Evolutionary conservation across 2,329 filamentous ascomycete genomes (phyloP), one percentile per base, ranked within the genome.

Genomic region (Penicillium griseofulvum): DNA sequence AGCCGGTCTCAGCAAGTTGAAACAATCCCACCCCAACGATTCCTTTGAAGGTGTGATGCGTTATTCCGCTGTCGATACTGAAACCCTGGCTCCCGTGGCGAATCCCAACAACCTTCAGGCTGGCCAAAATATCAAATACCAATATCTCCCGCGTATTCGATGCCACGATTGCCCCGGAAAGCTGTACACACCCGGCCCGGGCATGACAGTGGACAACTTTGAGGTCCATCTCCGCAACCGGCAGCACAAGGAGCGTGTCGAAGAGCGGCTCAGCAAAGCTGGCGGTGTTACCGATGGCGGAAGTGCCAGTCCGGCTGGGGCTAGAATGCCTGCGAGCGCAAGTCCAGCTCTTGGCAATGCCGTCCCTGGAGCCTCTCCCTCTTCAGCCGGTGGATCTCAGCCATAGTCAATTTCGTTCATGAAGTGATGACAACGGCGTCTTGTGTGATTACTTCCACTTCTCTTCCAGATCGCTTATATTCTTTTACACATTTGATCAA

Each of bases 111-210:
- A 73, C 68, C 42, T 78, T 80, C 16, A 76, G 82, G 9, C 87
- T 82, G 51, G 78, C 81, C 57, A 83, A 48, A 74, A 88, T 58
- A 79, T 90, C 58, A 89, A 88, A 66, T 90, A 88, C 64, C 89
- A 89, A 75, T 97, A 88, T 74, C 80, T 96, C 47, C 94, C 94
- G 9, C 83, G 94, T 48, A 97, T 99, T 60, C 83, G 90, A 55
- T 99, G 94, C 72, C 84, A 88, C 44, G 94, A 99, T 72, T 97
- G 94, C 71, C 90, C 91, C 0, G 91, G 90, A 29, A 97, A 97
- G 74, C 79, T 96, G 11, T 99, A 99, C 74, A 96, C 92, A 0
- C 90, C 92, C 0, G 90, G 91, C 0, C 91, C 92, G 0, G 90
- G 88, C 24, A 88, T 83, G 71, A 91, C 91, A 2, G 89, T 93